Conservation (phyloP, 2,329 filamentous ascomycete genomes). For the Cephalotrichum gorgonifer region DNA sequence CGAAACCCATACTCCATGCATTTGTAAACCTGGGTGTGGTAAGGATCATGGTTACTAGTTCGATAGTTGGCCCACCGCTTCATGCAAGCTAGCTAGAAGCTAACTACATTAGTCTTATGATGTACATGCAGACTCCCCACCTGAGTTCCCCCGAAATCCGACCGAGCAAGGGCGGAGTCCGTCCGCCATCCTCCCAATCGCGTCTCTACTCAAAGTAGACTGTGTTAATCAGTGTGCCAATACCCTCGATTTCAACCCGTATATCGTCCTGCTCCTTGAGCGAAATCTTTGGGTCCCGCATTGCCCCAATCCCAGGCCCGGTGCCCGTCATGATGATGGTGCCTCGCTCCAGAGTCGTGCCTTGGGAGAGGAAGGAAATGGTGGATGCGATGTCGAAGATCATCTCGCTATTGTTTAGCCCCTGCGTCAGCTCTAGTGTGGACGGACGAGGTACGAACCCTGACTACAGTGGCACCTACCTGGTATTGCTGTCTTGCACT, state of each 20-base stretch:
- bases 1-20: background rate
- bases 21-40: background rate
- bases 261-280: constrained; percentile 26
- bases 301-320: constrained; percentile 28
- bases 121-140: background rate
- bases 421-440: too few species aligned
- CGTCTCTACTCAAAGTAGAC: constrained; percentile 23
- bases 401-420: constrained; percentile 30
- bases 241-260: constrained; percentile 22
- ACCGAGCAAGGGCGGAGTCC: background rate
- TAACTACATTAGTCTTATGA: background rate
- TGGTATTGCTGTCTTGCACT: constrained; percentile 45
- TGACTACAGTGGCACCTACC: constrained; percentile 22
- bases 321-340: constrained; percentile 60
- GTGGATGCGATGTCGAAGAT: constrained; percentile 52
- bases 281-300: constrained; percentile 25
- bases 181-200: too few species aligned
- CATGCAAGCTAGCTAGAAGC: background rate
- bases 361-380: constrained; percentile 49
- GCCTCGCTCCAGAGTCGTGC: constrained; percentile 52
- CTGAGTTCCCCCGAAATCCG: background rate
- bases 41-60: background rate
- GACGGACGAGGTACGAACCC: too few species aligned
- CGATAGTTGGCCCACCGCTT: background rate
- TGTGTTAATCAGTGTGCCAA: constrained; percentile 25